Base-by-base conservation (phyloP, 768 basidiomycete genomes). In the Termitomyces titanicus region DNA sequence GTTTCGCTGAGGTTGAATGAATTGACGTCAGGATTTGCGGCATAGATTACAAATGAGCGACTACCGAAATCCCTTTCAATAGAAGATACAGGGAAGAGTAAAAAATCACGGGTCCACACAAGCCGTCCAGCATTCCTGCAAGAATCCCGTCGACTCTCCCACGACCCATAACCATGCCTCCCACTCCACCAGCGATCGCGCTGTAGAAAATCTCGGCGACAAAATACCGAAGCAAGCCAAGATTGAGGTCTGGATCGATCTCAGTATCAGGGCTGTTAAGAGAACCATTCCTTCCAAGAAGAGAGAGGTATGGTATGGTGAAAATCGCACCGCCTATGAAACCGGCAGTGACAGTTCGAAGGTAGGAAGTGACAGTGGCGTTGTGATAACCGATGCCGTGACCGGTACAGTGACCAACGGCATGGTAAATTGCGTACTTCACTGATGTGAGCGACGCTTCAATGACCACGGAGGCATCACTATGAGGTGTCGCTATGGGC, bases 381-480 rank as follows among this genome's bases (percentile, higher is more conserved):
- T 47, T 24, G 35, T n/a, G n/a, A 18, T 25, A n/a, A 25, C 47
- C 34, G 24, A 25, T 22, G 12, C 11, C 12, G 22, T 22, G 34
- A n/a, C 59, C 38, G 35, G 46, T 24, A 4, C 46, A 49, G 47
- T 55, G 46, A 2, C 58, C 60, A 42, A 59, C 24, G 20, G 40
- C 48, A 25, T 63, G 63, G 51, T 63, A 63, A 34, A 57, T 48
- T 10, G 63, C 63, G 45, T 61, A 63, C 24, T 63, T 63, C 37
- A 63, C 58, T 2, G 63, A 61, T 39, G 60, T 61, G 53, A 63
- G 53, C 8, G 54, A 59, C 38, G 56, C 53, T 49, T 63, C 61
- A 27, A 61, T n/a, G 42, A 63, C 42, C 46, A 43, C 53, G 20
- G 58, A 46, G 17, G 56, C 49, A 47, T 64, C 61, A 5, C 24